Percentiles rank a stretch among this genome's conserved stretches.
Conservation (phyloP, 2,329 filamentous ascomycete species). For the Phaeosphaeria sp. region DNA sequence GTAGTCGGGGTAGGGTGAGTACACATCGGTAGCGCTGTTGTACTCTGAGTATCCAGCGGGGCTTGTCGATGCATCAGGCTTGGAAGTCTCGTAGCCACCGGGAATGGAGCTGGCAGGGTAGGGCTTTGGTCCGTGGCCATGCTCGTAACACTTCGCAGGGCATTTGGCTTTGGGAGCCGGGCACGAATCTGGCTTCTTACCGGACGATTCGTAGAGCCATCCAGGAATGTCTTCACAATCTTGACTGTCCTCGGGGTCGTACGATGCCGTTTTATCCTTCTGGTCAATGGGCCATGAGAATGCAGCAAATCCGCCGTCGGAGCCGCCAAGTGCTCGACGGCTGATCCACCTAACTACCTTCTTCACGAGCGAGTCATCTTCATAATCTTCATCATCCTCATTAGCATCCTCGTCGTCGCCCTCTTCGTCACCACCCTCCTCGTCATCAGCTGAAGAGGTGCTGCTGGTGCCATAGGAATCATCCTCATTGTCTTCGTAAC, state of each 20-base stretch:
- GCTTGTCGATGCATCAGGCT: not conserved
- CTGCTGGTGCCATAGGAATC: not conserved
- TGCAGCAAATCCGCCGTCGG: constrained; percentile 10
- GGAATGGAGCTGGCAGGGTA: not conserved
- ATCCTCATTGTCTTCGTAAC: not conserved
- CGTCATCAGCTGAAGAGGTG: not conserved
- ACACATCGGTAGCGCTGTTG: too few species aligned
- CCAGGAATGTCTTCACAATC: constrained; percentile 13
- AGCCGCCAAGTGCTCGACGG: not conserved
- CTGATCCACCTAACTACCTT: not conserved
- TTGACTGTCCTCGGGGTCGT: not conserved
- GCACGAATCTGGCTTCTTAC: constrained; percentile 6
- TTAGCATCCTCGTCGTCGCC: constrained; percentile 1
- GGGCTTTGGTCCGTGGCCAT: not conserved
- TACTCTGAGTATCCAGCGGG: not conserved
- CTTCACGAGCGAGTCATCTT: not conserved
- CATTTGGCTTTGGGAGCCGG: constrained; percentile 9
- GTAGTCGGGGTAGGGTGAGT: too few species aligned
- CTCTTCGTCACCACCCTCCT: not conserved
- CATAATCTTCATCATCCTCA: constrained; percentile 1
- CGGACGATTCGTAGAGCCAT: constrained; percentile 10
- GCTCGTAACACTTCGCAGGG: constrained; percentile 15
- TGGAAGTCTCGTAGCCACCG: not conserved
- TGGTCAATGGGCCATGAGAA: constrained; percentile 14
- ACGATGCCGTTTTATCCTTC: not conserved